Base-by-base conservation (phyloP, 2,329 filamentous ascomycete genomes). In the Grosmannia huntii region DNA sequence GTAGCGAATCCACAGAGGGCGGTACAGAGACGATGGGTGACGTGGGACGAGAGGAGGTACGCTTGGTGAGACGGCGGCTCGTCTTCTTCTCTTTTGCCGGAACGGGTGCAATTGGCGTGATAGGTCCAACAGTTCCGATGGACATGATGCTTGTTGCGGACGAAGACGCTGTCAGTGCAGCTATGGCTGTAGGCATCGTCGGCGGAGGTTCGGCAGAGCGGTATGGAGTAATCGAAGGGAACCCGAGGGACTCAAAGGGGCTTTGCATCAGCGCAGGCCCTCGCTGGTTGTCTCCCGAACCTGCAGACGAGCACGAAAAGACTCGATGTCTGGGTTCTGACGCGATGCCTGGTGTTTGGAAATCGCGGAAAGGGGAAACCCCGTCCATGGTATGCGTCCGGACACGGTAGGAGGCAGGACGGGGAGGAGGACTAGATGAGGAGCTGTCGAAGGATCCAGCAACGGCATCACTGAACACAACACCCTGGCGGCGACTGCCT, bases 241-340 rank as follows among this genome's bases (percentile, higher is more conserved):
- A 76, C 44, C 71, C 67, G 25, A 75, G 62, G 2, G 75, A 71
- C 60, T 79, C 75, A 12, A 71, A 67, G n/a, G 72, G 69, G 27
- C 71, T 67, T 23, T 70, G 75, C 59, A 74, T 71, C 48, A 73
- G 69, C n/a, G 65, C 69, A 25, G 63, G 62, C 5, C 61, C 57
- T 50, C 66, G 67, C 53, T 67, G 62, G 31, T 23, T 78, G 25
- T 81, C 77, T 59, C 76, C 75, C 5, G 82, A 79, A 4, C 76
- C 72, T 9, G 82, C 77, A 41, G 84, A 85, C 64, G 86, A 84
- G 64, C 89, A 81, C 31, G 86, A 89, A 55, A 86, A 84, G 50
- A 89, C 81, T 56, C 86, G 79, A 64, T 84, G 81, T 56, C 86
- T 79, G 64, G 73, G 76, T 60, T 82, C 79, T 41, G 68, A 60